phyloP scores from a whole-genome alignment of 2,329 filamentous ascomycete genomes.

The Xylariaceae sp. region DNA sequence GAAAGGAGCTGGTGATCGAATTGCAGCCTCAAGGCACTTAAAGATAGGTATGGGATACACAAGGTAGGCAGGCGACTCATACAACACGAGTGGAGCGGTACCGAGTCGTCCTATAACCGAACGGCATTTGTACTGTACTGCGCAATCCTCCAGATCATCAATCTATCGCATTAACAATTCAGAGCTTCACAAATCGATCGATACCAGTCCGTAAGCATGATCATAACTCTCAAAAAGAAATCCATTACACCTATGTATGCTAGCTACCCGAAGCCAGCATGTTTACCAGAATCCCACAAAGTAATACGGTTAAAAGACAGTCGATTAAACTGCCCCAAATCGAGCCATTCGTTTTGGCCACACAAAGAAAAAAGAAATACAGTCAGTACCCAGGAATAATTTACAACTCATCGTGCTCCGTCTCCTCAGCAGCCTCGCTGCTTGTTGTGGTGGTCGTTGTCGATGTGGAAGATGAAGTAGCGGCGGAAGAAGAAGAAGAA shows the following conservation, averaged over 20 bases:
- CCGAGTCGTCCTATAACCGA: neutral
- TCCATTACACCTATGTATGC: conserved; percentile 29
- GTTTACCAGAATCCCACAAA: conserved; percentile 25
- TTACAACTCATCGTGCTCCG: conserved; percentile 72
- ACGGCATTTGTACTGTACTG: neutral
- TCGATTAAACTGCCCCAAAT: conserved; percentile 22
- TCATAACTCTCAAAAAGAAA: neutral
- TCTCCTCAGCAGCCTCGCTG: conserved; percentile 42
- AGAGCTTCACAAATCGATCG: no score
- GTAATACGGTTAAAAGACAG: conserved; percentile 18
- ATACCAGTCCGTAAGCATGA: no score
- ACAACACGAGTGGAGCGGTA: neutral
- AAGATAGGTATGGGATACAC: no score
- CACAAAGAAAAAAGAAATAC: conserved; percentile 22
- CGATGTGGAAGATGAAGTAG: no score
- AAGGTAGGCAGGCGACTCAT: neutral
- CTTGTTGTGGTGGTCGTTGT: conserved; percentile 43
- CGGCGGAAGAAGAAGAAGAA: conserved; percentile 32
- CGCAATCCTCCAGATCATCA: neutral
- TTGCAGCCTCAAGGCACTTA: no score
- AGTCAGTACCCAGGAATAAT: conserved; percentile 29
- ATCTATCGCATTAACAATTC: no score
- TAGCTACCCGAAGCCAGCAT: conserved; percentile 29
- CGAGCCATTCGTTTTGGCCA: conserved; percentile 22
- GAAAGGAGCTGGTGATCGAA: no score